Percentiles rank a stretch among this genome's conserved stretches.
These are phyloP conservation scores for Leishmania mexicana DNA, from an alignment of 208 protist species.

Conservation along the genomic window DNA sequence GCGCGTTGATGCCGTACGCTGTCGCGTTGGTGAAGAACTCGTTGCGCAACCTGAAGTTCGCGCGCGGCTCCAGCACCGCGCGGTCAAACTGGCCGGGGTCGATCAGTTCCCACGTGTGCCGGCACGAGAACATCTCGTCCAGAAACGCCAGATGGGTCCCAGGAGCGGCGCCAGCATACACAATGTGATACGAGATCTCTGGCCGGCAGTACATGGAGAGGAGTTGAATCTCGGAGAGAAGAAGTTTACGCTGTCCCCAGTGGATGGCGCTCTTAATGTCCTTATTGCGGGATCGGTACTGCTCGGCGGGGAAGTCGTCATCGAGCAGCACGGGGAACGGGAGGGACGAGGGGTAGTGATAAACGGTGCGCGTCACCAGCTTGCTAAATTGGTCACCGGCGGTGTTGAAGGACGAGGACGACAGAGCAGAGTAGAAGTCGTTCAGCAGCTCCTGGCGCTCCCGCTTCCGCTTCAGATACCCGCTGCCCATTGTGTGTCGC, in stretches of 20 bases:
- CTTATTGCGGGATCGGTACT: constrained; percentile 79
- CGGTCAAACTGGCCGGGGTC: constrained; percentile 94
- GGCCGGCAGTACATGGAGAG: constrained; percentile 79
- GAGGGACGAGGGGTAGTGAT: constrained; percentile 80
- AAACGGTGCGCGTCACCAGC: constrained; percentile 36
- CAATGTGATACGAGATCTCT: constrained; percentile 87
- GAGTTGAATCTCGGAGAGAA: constrained; percentile 96
- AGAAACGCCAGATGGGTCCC: constrained; percentile 94
- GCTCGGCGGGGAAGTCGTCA: constrained; percentile 68
- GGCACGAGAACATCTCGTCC: constrained; percentile 81
- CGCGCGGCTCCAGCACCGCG: constrained; percentile 46
- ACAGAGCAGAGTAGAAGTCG: constrained; percentile 15
- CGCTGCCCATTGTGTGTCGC: constrained; percentile 14
- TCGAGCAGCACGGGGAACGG: constrained; percentile 79
- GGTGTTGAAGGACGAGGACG: not conserved
- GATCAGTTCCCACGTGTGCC: constrained; percentile 93
- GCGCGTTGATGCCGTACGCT: constrained; percentile 89
- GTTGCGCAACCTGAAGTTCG: constrained; percentile 89
- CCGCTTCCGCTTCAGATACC: constrained; percentile 37
- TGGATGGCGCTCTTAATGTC: constrained; percentile 93
- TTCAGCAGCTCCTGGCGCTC: constrained; percentile 34
- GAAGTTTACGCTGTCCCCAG: constrained; percentile 96
- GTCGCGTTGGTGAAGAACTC: constrained; percentile 95
- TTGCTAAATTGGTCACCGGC: constrained; percentile 3
- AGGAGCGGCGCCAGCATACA: constrained; percentile 95